These are phyloP conservation scores for Deakozyma indianensis DNA, from an alignment of 805 yeast genomes.

Conservation along the genomic window DNA sequence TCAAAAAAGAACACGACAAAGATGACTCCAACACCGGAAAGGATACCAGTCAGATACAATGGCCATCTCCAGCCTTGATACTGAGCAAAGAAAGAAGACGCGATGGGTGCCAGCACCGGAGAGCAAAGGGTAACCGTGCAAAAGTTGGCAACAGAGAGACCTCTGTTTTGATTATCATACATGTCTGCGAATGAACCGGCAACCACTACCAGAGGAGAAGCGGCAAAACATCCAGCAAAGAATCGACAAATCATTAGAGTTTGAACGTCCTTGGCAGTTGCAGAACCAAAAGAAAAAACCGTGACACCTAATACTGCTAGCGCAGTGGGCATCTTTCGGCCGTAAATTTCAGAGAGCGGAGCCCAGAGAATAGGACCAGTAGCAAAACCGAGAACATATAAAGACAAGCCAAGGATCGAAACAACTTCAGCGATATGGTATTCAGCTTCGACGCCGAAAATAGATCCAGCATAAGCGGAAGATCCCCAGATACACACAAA, in stretches of 20 bases:
- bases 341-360: slow-evolving; percentile 67
- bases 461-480: slow-evolving; percentile 31
- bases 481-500: slow-evolving; percentile 21
- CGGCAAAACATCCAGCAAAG: slow-evolving; percentile 45
- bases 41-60: slow-evolving; percentile 32
- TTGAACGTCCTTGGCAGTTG: slow-evolving; percentile 35
- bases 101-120: slow-evolving; percentile 24
- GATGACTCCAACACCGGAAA: slow-evolving; percentile 19
- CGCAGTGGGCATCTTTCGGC: slow-evolving; percentile 39
- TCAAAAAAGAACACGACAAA: slow-evolving; percentile 23
- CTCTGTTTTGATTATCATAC: slow-evolving; percentile 35
- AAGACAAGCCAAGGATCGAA: slow-evolving; percentile 61
- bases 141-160: slow-evolving; percentile 36
- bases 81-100: slow-evolving; percentile 2
- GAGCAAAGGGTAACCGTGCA: slow-evolving; percentile 30
- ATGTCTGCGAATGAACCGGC: slow-evolving; percentile 50
- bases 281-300: slow-evolving; percentile 35
- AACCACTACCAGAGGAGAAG: slow-evolving; percentile 43
- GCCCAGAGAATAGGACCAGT: slow-evolving; percentile 88
- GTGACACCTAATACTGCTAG: slow-evolving; percentile 17
- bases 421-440: slow-evolving; percentile 53
- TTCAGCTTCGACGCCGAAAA: slow-evolving; percentile 22
- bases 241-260: slow-evolving; percentile 40
- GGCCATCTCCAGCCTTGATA: slow-evolving; percentile 46
- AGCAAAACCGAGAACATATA: slow-evolving; percentile 87